phyloP scores from a whole-genome alignment of 2,329 filamentous ascomycete species.

The Colletotrichum navitas region DNA sequence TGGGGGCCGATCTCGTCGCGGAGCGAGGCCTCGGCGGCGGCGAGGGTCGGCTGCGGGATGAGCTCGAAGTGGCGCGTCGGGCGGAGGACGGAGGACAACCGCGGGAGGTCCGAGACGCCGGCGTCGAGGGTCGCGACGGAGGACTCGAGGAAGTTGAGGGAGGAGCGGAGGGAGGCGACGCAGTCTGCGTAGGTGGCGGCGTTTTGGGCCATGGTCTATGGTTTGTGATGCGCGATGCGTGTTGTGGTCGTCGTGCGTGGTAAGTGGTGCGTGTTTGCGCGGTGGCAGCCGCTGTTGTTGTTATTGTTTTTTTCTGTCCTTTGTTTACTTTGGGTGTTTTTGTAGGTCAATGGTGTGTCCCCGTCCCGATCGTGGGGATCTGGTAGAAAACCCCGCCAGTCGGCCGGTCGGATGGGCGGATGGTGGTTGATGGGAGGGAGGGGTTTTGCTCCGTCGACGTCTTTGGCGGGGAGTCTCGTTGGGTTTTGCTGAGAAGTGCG shows the following conservation, averaged over 20 bases:
- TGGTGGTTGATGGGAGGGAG: not conserved
- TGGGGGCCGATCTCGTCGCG: constrained; percentile 92
- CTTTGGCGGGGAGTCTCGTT: not conserved
- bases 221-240: too few species aligned
- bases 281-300: not conserved
- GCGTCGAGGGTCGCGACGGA: constrained; percentile 68
- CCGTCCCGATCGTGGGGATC: not conserved
- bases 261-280: not conserved
- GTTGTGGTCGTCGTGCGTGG: not conserved
- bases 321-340: constrained; percentile 6
- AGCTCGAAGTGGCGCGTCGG: constrained; percentile 87
- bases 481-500: not conserved
- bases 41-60: constrained; percentile 85
- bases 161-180: constrained; percentile 70
- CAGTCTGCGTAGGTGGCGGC: constrained; percentile 64
- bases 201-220: constrained; percentile 22
- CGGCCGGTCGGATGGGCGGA: not conserved
- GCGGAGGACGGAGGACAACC: constrained; percentile 64
- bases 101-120: constrained; percentile 70
- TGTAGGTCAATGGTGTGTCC: not conserved
- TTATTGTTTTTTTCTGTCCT: not conserved
- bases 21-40: constrained; percentile 84
- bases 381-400: too few species aligned
- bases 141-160: constrained; percentile 71
- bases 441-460: not conserved